These are phyloP conservation scores for Lanmaoa rubissima DNA, from an alignment of 768 basidiomycete species.

Conservation along the genomic window DNA sequence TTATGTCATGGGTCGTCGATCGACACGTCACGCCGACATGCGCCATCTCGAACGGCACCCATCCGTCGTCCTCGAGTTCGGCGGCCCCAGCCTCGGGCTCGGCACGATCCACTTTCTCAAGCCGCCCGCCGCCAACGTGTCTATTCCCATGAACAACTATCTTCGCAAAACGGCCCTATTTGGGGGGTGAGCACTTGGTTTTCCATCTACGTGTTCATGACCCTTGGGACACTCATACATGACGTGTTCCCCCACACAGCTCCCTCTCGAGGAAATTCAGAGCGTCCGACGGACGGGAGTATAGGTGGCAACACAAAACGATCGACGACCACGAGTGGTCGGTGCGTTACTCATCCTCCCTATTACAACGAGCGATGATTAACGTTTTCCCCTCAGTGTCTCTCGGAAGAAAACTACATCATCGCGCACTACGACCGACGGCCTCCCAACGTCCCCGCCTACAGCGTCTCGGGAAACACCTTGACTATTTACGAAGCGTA, in stretches of 20 bases:
- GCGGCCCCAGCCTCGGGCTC: constrained; percentile 47
- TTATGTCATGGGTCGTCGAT: constrained; percentile 64
- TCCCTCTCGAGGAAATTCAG: constrained; percentile 67
- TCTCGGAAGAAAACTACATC: constrained; percentile 49
- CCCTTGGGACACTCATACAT: not conserved
- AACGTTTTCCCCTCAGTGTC: constrained; percentile 42
- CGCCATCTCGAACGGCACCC: constrained; percentile 53
- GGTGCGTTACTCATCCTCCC: constrained; percentile 43
- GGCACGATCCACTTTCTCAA: constrained; percentile 58
- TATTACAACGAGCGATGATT: constrained; percentile 1
- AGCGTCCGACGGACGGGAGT: constrained; percentile 68
- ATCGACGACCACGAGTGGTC: constrained; percentile 70
- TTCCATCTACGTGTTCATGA: not conserved
- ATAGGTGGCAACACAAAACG: constrained; percentile 60
- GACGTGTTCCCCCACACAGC: constrained; percentile 32
- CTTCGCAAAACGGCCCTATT: constrained; percentile 63
- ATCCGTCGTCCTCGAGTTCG: constrained; percentile 59
- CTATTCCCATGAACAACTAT: constrained; percentile 62
- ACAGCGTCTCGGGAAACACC: constrained; percentile 60
- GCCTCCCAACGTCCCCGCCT: constrained; percentile 51
- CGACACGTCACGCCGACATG: constrained; percentile 56
- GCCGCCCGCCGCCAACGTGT: constrained; percentile 36
- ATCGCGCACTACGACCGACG: constrained; percentile 69
- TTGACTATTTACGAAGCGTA: constrained; percentile 58
- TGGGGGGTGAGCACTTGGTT: constrained; percentile 49